phyloP scores from a whole-genome alignment of 768 basidiomycete genomes.

The Coprinopsis marcescibilis region DNA sequence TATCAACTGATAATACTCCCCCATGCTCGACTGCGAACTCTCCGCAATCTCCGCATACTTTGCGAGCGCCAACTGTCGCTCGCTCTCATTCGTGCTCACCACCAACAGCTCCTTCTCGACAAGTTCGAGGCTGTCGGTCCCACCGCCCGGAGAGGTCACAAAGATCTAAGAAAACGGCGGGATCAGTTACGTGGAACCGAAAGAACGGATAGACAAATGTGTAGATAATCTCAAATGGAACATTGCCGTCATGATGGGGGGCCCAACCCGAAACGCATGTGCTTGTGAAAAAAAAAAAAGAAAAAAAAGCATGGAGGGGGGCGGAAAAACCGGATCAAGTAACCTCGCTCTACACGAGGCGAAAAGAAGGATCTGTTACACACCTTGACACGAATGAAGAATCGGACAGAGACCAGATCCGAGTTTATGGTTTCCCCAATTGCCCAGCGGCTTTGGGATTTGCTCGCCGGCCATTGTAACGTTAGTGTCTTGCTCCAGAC shows the following conservation, averaged over 20 bases:
- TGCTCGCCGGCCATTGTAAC: slow-evolving; percentile 66
- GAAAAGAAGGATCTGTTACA: slow-evolving; percentile 2
- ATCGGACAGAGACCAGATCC: slow-evolving; percentile 57
- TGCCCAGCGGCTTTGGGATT: slow-evolving; percentile 69
- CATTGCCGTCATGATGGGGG: neutral
- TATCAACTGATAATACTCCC: too few species aligned
- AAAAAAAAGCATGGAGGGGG: neutral
- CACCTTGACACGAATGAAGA: slow-evolving; percentile 69
- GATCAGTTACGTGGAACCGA: slow-evolving; percentile 2
- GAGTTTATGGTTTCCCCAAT: slow-evolving; percentile 74
- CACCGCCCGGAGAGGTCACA: slow-evolving; percentile 44
- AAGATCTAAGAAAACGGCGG: slow-evolving; percentile 28
- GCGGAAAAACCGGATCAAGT: slow-evolving; percentile 10
- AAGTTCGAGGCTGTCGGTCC: slow-evolving; percentile 65
- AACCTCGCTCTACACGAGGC: slow-evolving; percentile 2
- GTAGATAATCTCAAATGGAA: neutral
- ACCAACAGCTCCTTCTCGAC: slow-evolving; percentile 60
- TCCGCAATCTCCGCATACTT: slow-evolving; percentile 47
- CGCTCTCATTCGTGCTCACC: slow-evolving; percentile 64
- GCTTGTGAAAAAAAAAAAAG: too few species aligned
- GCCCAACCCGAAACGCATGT: too few species aligned
- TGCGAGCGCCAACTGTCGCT: slow-evolving; percentile 58
- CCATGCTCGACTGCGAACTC: too few species aligned
- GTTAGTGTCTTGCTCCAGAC: slow-evolving; percentile 61
- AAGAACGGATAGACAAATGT: neutral